Base-by-base conservation (phyloP, 176 grass and related monocot genomes). In the Melocanna baccifera region DNA sequence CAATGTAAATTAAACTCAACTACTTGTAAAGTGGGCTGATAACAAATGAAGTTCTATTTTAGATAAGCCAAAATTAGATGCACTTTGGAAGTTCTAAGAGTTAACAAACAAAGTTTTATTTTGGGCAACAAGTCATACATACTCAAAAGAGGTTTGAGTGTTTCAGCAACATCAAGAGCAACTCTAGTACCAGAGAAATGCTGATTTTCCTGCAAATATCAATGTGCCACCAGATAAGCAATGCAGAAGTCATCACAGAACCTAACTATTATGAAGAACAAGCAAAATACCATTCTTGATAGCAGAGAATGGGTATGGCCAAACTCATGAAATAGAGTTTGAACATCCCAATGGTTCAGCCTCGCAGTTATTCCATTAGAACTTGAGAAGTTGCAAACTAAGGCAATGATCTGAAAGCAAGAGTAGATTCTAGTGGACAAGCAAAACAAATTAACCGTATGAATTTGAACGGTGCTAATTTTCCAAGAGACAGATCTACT, bases 261-360 rank as follows among this genome's bases (percentile, higher is more conserved):
- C 7, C 69, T 52, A 70, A 19, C 30, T 59, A 89, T 82, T 57
- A 40, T 26, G 32, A 69, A 53, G 48, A 79, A 50, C 9, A 42
- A 47, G 78, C 64, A 75, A 45, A 87, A 48, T 92, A 95, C 96
- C 89, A 93, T 98, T 93, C 96, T 91, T 61, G 96, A 98, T 70
- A 98, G 93, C 79, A 98, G 87, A 67, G 96, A 98, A 90, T 98
- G 96, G 51, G 96, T 93, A 76, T 95, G 96, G 50, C 96, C 96
- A 85, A 98, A 98, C 82, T 98, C 96, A 85, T 98, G 96, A 81
- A 98, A 98, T 53, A 98, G 93, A 63, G 93, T 98, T 90, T 95
- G 93, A 23, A 98, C 89, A 34, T 98, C 89, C 69, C 89, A 91
- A 85, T 95, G 91, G 77, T 84, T 92, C 56, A 98, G 91, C 79